Base-by-base conservation (phyloP, 371 early-diverging fungal species). In the Lichtheimia corymbifera region DNA sequence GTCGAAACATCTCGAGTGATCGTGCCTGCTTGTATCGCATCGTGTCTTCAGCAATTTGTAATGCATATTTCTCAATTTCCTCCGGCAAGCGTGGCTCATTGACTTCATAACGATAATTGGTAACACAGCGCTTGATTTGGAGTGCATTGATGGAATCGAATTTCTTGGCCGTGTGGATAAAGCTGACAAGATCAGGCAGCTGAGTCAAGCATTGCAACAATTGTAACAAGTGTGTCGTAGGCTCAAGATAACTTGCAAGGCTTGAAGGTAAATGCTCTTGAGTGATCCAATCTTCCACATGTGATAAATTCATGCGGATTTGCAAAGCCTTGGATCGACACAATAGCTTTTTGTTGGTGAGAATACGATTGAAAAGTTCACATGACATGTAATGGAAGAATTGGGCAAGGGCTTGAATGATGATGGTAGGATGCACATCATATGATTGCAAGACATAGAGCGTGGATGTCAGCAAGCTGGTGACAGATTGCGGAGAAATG, bases 61-160 rank as follows among this genome's bases (percentile, higher is more conserved):
- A 65, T 15, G 91, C 85, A 68, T 91, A 92, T 44, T 82, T 82
- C 61, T 79, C 84, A 12, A 94, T 79, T 40, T 91, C 93, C 7
- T 79, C 79, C 0, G 90, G 79, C n/a, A 93, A 62, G 2, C 79
- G 74, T 18, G 68, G 59, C 66, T 96, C 96, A 22, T 86, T 87
- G 18, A 92, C 87, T 65, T 96, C 96, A 63, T 93, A 94, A n/a
- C 89, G 83, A 68, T 96, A 96, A 42, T 76, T 78, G 24, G 81
- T 81, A 25, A 92, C 85, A 14, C 84, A 87, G 4, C 86, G 82
- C 58, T 86, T 83, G 40, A 91, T 73, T 62, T 93, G 93, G 28
- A 86, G 67, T 1, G 86, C 74, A 61, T 90, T 92, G 12, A 92
- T 66, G 15, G 73, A 57, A 52, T 85, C 83, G 42, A 90, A 77